These are phyloP conservation scores for Plantago elongata DNA, from an alignment of 257 asterid species.

Conservation along the genomic window DNA sequence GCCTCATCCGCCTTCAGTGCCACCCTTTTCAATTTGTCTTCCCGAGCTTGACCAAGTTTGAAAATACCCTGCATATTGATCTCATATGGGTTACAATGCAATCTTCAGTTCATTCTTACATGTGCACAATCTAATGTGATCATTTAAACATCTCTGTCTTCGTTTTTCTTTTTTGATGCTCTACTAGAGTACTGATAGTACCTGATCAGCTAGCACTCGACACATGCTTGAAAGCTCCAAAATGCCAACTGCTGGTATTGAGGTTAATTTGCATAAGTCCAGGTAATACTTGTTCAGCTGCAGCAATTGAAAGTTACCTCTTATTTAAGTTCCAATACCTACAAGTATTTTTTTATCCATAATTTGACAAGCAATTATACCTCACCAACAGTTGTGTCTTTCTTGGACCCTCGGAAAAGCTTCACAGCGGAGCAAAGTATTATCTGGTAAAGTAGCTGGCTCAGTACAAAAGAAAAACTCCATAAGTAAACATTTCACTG, in stretches of 20 bases:
- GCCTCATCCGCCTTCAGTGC: conserved; percentile 64
- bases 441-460: conserved; percentile 39
- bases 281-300: conserved; percentile 72
- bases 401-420: conserved; percentile 74
- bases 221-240: conserved; percentile 87
- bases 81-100: conserved; percentile 13
- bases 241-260: conserved; percentile 72
- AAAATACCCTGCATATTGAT: conserved; percentile 74
- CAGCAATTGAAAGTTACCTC: conserved; percentile 16
- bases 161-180: background rate
- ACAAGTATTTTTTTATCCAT: background rate
- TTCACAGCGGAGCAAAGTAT: conserved; percentile 95
- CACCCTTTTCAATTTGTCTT: conserved; percentile 72
- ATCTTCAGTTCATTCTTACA: conserved; percentile 2
- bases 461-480: background rate
- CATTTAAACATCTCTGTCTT: background rate
- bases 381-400: conserved; percentile 87
- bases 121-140: too few species aligned
- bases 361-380: conserved; percentile 32
- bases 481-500: background rate
- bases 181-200: conserved; percentile 13
- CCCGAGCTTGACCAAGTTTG: conserved; percentile 75
- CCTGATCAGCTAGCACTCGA: conserved; percentile 92
- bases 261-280: conserved; percentile 76
- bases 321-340: background rate